Conservation (phyloP, 495 filamentous ascomycete species). For the Aspergillus cristatus region DNA sequence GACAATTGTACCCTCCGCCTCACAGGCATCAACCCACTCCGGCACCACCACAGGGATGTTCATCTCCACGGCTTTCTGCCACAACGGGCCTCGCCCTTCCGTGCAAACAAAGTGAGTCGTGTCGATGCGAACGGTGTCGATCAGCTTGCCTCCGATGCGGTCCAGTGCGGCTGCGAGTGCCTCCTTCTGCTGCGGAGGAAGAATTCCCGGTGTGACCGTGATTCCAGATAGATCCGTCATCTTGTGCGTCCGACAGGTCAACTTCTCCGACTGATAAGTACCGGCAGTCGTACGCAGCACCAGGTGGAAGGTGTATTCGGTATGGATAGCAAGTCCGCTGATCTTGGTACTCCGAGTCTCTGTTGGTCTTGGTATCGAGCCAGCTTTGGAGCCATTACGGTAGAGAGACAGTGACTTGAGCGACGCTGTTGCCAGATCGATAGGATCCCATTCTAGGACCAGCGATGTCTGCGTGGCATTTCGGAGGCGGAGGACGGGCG, state of each 20-base stretch:
- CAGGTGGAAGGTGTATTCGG: constrained; percentile 90
- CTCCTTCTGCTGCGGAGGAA: constrained; percentile 67
- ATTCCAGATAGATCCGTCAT: constrained; percentile 98
- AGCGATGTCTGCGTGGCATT: constrained; percentile 96
- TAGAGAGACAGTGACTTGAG: constrained; percentile 81
- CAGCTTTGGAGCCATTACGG: constrained; percentile 92
- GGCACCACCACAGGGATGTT: constrained; percentile 98
- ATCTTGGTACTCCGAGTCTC: constrained; percentile 93
- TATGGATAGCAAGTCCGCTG: constrained; percentile 89
- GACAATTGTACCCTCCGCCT: constrained; percentile 85
- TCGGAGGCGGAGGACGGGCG: constrained; percentile 77
- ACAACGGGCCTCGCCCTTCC: constrained; percentile 80
- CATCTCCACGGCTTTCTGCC: constrained; percentile 96
- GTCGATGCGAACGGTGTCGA: constrained; percentile 87
- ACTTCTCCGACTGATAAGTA: constrained; percentile 70
- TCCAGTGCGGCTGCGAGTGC: constrained; percentile 65
- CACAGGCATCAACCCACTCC: constrained; percentile 94
- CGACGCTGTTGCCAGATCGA: constrained; percentile 84
- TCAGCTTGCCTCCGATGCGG: constrained; percentile 84
- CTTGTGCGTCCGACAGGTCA: constrained; percentile 87
- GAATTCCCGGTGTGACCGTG: constrained; percentile 83
- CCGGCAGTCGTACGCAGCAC: constrained; percentile 88
- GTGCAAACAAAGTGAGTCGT: constrained; percentile 98
- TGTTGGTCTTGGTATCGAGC: constrained; percentile 77
- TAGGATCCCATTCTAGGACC: constrained; percentile 96